A percentile compares a stretch with the other conserved stretches of the same genome.
Conservation (phyloP, 2,329 filamentous ascomycete species). For the Fusarium globosum region DNA sequence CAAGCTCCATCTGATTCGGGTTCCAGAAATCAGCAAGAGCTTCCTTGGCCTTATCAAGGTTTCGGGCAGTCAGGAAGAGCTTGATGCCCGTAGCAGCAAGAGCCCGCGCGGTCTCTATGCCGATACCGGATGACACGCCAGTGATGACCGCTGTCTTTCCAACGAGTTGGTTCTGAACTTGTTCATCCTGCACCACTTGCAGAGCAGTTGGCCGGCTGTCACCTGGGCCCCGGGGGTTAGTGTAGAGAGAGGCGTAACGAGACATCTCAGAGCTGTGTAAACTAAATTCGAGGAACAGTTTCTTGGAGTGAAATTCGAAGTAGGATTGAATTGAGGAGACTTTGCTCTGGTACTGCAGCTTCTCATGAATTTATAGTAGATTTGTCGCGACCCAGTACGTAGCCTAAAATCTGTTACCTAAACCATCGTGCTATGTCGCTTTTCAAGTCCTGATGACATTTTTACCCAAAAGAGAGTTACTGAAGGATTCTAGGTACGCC, state of each 20-base stretch:
- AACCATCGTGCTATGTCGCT: neutral
- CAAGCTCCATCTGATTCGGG: constrained; percentile 22
- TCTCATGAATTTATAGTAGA: neutral
- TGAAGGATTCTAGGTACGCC: neutral
- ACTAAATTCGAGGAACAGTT: accelerated
- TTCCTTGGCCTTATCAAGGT: constrained; percentile 31
- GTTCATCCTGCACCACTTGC: constrained; percentile 1
- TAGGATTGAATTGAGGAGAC: neutral
- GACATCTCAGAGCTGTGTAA: neutral
- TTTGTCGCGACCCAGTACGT: neutral
- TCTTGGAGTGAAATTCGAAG: accelerated
- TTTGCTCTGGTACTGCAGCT: too few species aligned
- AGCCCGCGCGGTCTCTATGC: constrained; percentile 57
- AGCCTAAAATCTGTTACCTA: too few species aligned
- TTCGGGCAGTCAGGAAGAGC: constrained; percentile 37
- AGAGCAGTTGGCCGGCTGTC: constrained; percentile 7
- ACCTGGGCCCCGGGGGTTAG: neutral
- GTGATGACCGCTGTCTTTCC: constrained; percentile 5
- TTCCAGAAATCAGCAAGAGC: constrained; percentile 24
- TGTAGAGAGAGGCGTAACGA: constrained; percentile 3
- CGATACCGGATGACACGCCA: constrained; percentile 55
- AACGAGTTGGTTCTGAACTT: neutral
- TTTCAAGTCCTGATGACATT: neutral
- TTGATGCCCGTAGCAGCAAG: constrained; percentile 52
- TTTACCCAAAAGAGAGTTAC: neutral